Evolutionary conservation across 805 yeast genomes (phyloP), one percentile per base, ranked within the genome.

Genomic region (Yamadazyma kitorensis): DNA sequence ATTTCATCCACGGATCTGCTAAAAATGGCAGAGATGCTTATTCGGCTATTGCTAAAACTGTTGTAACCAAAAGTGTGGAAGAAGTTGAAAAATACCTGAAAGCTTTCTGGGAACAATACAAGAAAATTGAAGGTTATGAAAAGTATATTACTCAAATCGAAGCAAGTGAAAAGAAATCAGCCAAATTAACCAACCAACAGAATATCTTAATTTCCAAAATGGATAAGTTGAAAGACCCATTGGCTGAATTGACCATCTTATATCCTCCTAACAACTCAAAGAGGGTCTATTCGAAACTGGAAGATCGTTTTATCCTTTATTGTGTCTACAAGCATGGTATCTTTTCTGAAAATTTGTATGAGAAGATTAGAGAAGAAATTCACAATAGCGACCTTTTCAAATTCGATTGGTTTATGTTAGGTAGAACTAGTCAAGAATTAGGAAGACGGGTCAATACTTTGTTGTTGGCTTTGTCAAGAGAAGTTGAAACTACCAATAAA

Each of bases 181-280:
- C 74, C 28, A 78, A 70, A 44, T 52, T 78, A 15, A 53, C 58
- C 22, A 60, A 68, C 25, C 91, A 84, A 50, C 76, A 79, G 40
- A 67, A 62, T 32, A 58, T 81, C 7, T 59, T 84, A 23, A 68
- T 66, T 2, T 59, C 55, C 20, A 82, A 82, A 45, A 59, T 83
- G 44, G 68, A 68, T 29, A 72, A 68, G 35, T 64, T 70, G 26
- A 63, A 65, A n/a, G 75, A 72, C 37, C 88, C 89, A 0, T 52
- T 82, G 15, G 78, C 78, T 28, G 79, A 81, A 27, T 59, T 85
- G 55, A 59, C 59, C 4, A 78, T 85, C 16, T 82, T 76, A 35
- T 85, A 82, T 40, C 91, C 93, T 0, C 89, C 89, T n/a, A 84
- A 83, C 51, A 84, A 82, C 52, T 82, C 93, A 9, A 82, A 84